Conservation (phyloP, 805 yeast genomes). For the Brettanomyces sp. region DNA sequence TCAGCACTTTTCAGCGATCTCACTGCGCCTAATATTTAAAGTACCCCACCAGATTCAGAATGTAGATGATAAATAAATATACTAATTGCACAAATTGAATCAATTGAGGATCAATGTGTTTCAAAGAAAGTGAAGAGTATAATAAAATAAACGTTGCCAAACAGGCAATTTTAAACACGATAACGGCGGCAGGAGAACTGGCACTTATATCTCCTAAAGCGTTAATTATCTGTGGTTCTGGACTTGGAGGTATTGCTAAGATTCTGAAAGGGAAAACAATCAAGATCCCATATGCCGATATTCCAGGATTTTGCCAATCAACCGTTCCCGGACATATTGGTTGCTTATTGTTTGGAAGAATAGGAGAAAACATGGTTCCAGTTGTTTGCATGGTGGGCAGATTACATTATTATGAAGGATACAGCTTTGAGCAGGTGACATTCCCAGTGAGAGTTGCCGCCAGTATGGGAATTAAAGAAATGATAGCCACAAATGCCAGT, state of each 20-base stretch:
- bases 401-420: slow-evolving; percentile 88
- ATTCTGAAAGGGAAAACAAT: slow-evolving; percentile 33
- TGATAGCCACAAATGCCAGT: slow-evolving; percentile 92
- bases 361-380: slow-evolving; percentile 61
- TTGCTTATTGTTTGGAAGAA: slow-evolving; percentile 64
- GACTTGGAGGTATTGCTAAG: slow-evolving; percentile 77
- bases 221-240: slow-evolving; percentile 89
- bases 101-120: too few relatives aligned
- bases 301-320: slow-evolving; percentile 74
- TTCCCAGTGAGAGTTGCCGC: slow-evolving; percentile 77
- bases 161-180: background rate
- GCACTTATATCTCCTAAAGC: slow-evolving; percentile 39
- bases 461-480: slow-evolving; percentile 45
- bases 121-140: too few relatives aligned
- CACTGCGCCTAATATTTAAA: too few relatives aligned
- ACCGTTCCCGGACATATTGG: slow-evolving; percentile 93
- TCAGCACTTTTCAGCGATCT: too few relatives aligned
- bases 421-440: slow-evolving; percentile 69
- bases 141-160: too few relatives aligned
- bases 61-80: too few relatives aligned
- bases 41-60: too few relatives aligned
- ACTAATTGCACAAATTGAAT: too few relatives aligned
- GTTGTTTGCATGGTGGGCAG: slow-evolving; percentile 93
- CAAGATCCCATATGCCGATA: slow-evolving; percentile 50
- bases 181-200: background rate